These are phyloP conservation scores for Pseudonitzschia multiseries DNA, from an alignment of 108 stramenopile species.

Conservation along the genomic window DNA sequence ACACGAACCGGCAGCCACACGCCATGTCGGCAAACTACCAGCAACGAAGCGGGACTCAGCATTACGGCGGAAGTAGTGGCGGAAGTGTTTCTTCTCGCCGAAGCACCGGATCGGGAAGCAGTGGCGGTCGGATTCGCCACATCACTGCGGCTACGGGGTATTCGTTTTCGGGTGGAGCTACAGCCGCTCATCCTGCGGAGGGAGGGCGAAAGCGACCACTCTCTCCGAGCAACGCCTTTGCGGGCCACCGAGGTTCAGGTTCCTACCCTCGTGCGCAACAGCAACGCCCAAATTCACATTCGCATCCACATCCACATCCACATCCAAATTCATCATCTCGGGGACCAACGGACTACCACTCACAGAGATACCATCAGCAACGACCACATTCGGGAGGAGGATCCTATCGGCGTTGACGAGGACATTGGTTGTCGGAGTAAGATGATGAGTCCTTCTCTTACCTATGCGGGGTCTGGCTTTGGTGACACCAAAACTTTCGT, in stretches of 20 bases:
- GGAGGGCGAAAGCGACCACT: neutral
- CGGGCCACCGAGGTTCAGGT: neutral
- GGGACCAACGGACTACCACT: slow-evolving; percentile 1
- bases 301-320: too few relatives aligned
- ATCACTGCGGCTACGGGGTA: neutral
- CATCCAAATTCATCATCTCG: neutral
- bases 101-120: too few relatives aligned
- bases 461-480: too few relatives aligned
- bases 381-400: neutral
- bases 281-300: neutral
- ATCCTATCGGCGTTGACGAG: neutral
- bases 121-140: slow-evolving; percentile 7
- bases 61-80: slow-evolving; percentile 1
- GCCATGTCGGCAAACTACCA: neutral
- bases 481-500: too few relatives aligned
- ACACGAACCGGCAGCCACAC: neutral
- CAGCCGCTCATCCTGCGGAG: neutral
- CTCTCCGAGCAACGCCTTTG: slow-evolving; percentile 10
- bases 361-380: neutral
- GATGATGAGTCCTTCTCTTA: too few relatives aligned
- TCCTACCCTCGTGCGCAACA: neutral
- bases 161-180: slow-evolving; percentile 8
- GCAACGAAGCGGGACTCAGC: neutral
- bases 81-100: neutral
- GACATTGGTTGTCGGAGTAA: neutral